Conservation (phyloP, 495 filamentous ascomycete species). For the Hyphodiscus hymeniophilus region DNA sequence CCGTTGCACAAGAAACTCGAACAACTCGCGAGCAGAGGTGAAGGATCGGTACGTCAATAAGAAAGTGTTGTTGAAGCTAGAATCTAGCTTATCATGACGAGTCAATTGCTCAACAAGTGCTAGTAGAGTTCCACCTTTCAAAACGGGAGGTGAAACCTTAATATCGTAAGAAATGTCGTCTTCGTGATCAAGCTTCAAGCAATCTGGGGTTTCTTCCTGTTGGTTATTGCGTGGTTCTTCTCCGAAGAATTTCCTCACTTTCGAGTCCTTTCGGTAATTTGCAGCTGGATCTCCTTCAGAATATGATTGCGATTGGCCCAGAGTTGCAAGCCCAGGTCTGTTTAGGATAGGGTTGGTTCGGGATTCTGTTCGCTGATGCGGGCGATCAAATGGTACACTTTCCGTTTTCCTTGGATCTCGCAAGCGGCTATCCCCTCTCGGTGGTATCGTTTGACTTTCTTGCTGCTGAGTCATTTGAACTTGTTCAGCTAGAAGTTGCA, state of each 20-base stretch:
- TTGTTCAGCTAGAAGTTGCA: conserved; percentile 79
- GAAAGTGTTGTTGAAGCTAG: conserved; percentile 96
- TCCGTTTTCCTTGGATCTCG: conserved; percentile 36
- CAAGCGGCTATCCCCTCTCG: conserved; percentile 30
- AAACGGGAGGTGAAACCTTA: conserved; percentile 59
- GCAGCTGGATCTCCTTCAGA: conserved; percentile 53
- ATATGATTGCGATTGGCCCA: conserved; percentile 56
- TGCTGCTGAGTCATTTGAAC: conserved; percentile 43
- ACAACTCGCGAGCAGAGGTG: conserved; percentile 80
- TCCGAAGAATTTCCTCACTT: conserved; percentile 83
- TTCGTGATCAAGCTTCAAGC: conserved; percentile 81
- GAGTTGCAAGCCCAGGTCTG: conserved; percentile 19
- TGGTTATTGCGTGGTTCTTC: conserved; percentile 53
- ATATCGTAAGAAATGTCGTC: conserved; percentile 82
- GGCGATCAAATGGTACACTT: conserved; percentile 34
- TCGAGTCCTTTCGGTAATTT: conserved; percentile 63
- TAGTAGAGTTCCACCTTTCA: conserved; percentile 83
- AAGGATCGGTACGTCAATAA: conserved; percentile 95
- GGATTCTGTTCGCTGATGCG: conserved; percentile 41
- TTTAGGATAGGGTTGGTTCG: conserved; percentile 19
- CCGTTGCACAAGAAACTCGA: conserved; percentile 82
- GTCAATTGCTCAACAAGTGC: conserved; percentile 95
- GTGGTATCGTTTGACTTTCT: conserved; percentile 26
- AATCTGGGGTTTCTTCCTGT: conserved; percentile 67
- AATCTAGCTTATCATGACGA: conserved; percentile 88